Evolutionary conservation across 768 basidiomycete genomes (phyloP), one percentile per base, ranked within the genome.

Genomic region (Dioszegia aurantiaca): DNA sequence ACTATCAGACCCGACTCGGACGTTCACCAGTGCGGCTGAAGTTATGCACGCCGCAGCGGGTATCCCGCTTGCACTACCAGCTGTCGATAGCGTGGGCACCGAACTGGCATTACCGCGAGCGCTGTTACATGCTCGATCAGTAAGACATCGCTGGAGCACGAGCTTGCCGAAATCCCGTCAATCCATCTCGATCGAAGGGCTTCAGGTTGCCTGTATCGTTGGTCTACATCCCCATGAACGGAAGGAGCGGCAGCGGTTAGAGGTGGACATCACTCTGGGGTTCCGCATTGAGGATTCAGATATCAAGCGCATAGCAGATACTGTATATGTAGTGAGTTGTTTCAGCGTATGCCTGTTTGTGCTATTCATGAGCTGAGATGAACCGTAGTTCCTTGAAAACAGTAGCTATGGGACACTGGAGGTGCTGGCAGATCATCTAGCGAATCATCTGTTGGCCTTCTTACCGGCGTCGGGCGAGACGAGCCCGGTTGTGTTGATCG

Each of bases 151-250:
- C n/a, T n/a, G n/a, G n/a, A n/a, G n/a, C n/a, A n/a, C n/a, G n/a
- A n/a, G n/a, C n/a, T n/a, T n/a, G n/a, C n/a, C n/a, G n/a, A n/a
- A n/a, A n/a, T n/a, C n/a, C n/a, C n/a, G n/a, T 2, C 19, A 60
- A 49, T 44, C 76, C 66, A 14, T 33, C 6, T 33, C 8, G 37
- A 70, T 88, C 33, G 76, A 75, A 30, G 79, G 80, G 44, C 74
- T 91, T 9, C 67, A 77, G 3, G 82, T 84, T 36, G 77, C 78
- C 6, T 78, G 81, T 14, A 81, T 89, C 49, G 78, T 91, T 23
- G 89, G 90, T 2, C 77, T 90, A 37, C 83, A 87, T 62, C 78
- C 81, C 4, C 81, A 80, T 58, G 90, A 91, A 73, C 80, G 88
- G 30, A 63, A 77, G 28, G 82, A 85, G 66, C 81, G 81, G 64